Evolutionary conservation across 495 filamentous ascomycete genomes (phyloP), one percentile per base, ranked within the genome.

Genomic region (Chaetomidium leptoderma): DNA sequence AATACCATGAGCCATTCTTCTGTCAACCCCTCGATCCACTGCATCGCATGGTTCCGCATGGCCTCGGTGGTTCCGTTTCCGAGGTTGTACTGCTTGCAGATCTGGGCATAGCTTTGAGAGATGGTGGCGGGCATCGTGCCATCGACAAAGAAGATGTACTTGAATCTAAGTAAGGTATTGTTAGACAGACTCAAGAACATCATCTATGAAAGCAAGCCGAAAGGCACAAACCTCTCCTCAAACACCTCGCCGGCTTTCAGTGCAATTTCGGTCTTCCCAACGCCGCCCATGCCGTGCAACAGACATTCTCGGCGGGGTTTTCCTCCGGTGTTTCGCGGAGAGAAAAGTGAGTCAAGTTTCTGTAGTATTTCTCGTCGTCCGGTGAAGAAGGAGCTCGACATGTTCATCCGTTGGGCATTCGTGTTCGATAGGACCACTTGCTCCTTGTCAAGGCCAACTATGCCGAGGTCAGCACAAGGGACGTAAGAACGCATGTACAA

Each of bases 211-310:
- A 1, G 11, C 8, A 26, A 11, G 16, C 19, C 2, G 17, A 1
- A 35, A 14, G 7, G 4, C n/a, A 59, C 53, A 9, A 39, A 24
- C 59, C 54, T 54, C 10, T 55, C 27, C 19, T 51, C 24, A 3
- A 61, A 27, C 9, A 45, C 36, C 23, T 68, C 50, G 0, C 29
- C 39, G 11, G 53, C 39, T 29, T 60, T 62, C 5, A 60, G 14
- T 2, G 63, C 63, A 21, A 68, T 62, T 45, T 66, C 44, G 1
- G 58, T 68, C 35, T 68, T 68, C 4, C 66, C 63, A 21, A 62
- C 56, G n/a, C 66, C 66, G 14, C 53, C 53, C 53, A 63, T 47
- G 4, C 63, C 66, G 26, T 61, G 43, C 2, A 68, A 57, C 4
- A 64, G 40, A 33, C 51, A 64, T n/a, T 64, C 55, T 9, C 58